A percentile compares a stretch with the other conserved stretches of the same genome.
Conservation (phyloP, 176 grass and related monocot species). For the Zoysia pacifica region DNA sequence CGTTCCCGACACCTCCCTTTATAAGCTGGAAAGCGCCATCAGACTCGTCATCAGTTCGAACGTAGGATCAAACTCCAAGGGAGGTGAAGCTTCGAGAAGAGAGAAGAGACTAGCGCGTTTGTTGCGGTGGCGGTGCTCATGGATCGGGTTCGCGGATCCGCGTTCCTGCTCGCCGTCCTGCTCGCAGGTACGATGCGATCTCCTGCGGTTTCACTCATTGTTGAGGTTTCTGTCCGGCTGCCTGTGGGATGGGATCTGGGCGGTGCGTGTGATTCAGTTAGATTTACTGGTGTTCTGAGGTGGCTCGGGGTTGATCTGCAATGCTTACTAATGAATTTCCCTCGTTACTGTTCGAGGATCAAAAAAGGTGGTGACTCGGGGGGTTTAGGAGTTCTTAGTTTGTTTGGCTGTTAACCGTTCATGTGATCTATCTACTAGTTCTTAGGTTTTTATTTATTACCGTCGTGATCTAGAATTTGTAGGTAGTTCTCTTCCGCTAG, state of each 20-base stretch:
- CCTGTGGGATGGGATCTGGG: constrained; percentile 11
- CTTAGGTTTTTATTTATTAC: background rate
- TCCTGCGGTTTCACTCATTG: background rate
- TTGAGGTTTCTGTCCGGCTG: background rate
- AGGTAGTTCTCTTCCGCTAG: background rate
- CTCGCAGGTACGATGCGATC: constrained; percentile 49
- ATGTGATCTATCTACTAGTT: background rate
- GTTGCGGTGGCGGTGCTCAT: constrained; percentile 22
- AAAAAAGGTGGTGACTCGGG: too few relatives aligned
- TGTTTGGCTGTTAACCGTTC: background rate
- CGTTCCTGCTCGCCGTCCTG: constrained; percentile 60
- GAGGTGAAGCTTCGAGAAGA: background rate
- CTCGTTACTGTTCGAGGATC: background rate
- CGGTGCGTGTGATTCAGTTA: background rate
- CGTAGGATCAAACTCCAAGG: background rate
- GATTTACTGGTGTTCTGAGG: background rate
- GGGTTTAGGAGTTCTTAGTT: background rate
- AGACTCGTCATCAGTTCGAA: constrained; percentile 1
- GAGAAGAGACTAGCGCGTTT: background rate
- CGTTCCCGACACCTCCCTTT: background rate
- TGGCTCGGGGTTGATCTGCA: background rate
- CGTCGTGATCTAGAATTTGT: background rate
- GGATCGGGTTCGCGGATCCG: constrained; percentile 63
- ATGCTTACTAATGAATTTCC: background rate
- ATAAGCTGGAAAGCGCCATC: constrained; percentile 29